Evolutionary conservation across 2,329 filamentous ascomycete species (phyloP), one percentile per base, ranked within the genome.

Genomic region (Lachnellula cervina): DNA sequence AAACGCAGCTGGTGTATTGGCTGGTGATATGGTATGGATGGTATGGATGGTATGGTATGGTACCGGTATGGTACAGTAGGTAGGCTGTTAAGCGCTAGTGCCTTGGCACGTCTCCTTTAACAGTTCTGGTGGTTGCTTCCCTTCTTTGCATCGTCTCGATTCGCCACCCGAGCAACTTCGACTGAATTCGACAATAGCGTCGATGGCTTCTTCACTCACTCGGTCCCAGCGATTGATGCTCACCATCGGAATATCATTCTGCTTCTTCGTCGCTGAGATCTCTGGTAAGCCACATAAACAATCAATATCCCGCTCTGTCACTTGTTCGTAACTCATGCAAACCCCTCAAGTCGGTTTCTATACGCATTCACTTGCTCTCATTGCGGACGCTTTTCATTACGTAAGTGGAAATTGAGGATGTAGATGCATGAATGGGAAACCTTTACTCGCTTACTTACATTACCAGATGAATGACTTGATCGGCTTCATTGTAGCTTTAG

Each of bases 351-450:
- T 87, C 57, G 86, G 86, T 2, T 87, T 89, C 64, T 83, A 83
- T 58, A 90, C 88, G 1, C 77, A 77, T 51, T 90, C 88, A 0
- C 75, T 92, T 11, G 87, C 87, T 0, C 75, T 92, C 2, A 75
- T 91, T 25, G 87, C 88, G 28, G 88, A 92, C 75, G 86, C 89
- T 1, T 90, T 91, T 63, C 88, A 91, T 68, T 89, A 90, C 67
- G 85, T 88, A 72, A 35, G 21, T 32, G 14, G 16, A 35, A 37
- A 14, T 23, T 17, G n/a, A 34, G 13, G 32, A 35, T 34, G 14
- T 32, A 2, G 13, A n/a, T 35, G 4, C 35, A 46, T 43, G 13
- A 52, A 48, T 35, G 13, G 7, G 19, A 40, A 35, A n/a, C 11
- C 34, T 9, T 17, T 21, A 23, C 14, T 7, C 19, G 17, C 9